Evolutionary conservation across 176 grass and related monocot genomes (phyloP), one percentile per base, ranked within the genome.

Genomic region (Rhipidocladum racemiflorum): DNA sequence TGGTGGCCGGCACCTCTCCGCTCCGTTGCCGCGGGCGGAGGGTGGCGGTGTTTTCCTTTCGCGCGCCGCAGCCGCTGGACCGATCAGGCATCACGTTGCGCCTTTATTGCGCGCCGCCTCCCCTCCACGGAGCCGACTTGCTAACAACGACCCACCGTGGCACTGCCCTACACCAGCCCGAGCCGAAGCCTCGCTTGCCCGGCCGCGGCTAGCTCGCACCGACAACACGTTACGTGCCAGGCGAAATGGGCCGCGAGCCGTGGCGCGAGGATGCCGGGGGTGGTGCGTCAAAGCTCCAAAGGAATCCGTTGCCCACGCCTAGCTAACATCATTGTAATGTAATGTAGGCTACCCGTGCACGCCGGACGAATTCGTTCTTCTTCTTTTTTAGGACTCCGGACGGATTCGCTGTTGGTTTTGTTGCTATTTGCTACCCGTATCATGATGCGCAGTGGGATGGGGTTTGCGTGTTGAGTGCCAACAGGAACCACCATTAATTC

Each of bases 81-180:
- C 50, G 14, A 13, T 17, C n/a, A 6, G 76, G 60, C 45, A 24
- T 77, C 57, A 77, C 75, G 56, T 25, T 0, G 61, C 14, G 65
- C 83, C 83, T 68, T 88, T 71, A 88, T 27, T 79, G 63, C 30
- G n/a, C n/a, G n/a, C n/a, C 20, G 65, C 83, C 83, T 68, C 36
- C 35, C 45, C 64, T 20, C 1, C 59, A 10, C 42, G 40, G 69
- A 74, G 43, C 65, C 7, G 29, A 38, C 15, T 45, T 23, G 24
- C 8, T 32, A 28, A 60, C 83, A 34, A 32, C 83, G 24, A 32
- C 14, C 9, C 53, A 7, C 18, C 25, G 38, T 44, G 12, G 36
- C 20, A 20, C 74, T 10, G 2, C 6, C 16, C 1, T 6, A 51
- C 7, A 12, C 36, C 18, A 16, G 16, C 62, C 3, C n/a, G 38